Base-by-base conservation (phyloP, 2,329 filamentous ascomycete genomes). In the Apiospora rasikravindrae region DNA sequence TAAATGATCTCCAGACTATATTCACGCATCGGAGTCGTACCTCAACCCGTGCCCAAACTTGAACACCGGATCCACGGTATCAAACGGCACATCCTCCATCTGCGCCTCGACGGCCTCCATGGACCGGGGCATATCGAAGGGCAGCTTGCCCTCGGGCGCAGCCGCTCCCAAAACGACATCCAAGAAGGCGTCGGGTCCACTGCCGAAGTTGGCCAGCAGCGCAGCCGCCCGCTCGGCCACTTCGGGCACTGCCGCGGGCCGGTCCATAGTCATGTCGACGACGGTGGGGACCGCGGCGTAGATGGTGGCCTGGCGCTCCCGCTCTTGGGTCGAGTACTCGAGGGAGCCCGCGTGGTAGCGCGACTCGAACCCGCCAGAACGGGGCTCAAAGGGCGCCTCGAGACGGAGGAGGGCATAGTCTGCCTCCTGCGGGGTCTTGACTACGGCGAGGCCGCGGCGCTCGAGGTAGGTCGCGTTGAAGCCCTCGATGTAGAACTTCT, bases 91-190 rank as follows among this genome's bases (percentile, higher is more conserved):
- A 29, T 79, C 77, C 71, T 79, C 77, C 71, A 75, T 72, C 33
- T 69, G 68, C 6, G 71, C 78, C 69, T 80, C 79, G 0, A 84
- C 84, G 2, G 84, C 84, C 68, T 77, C 80, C 74, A 81, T 81
- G 14, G 82, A 84, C 37, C 83, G 76, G 0, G 85, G 85, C 64
- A 86, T 71, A 75, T 86, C 85, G 74, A 85, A 86, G 0, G 85
- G 85, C 72, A 87, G 73, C 76, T 79, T 82, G 0, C 85, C 85
- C 70, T 82, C 74, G 0, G 85, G 85, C 45, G 77, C 74, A 10
- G 78, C 78, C 1, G 80, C 73, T 0, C 79, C 80, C 70, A 86
- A 83, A 0, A 85, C 73, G 0, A 86, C 78, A 71, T 86, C 85
- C 4, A 87, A 73, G 71, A 86, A 84, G 0, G 84, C 84, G 0